phyloP scores from a whole-genome alignment of 1,284 basidiomycete genomes.

The Wolfiporia cocos region DNA sequence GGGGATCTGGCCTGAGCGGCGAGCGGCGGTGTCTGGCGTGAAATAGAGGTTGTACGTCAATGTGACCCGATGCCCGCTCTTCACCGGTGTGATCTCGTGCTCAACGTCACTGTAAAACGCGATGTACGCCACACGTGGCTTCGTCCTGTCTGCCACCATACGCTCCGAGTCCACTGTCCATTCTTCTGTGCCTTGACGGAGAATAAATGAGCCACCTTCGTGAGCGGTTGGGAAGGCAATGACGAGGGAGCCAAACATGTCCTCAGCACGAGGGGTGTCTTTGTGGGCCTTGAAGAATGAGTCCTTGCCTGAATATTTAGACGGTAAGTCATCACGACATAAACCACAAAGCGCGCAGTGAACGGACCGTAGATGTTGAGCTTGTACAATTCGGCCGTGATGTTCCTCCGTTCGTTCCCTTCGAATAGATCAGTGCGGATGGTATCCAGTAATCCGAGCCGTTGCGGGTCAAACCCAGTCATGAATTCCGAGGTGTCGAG shows the following conservation, averaged over 20 bases:
- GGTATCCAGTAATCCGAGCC: constrained; percentile 15
- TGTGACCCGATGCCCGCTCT: constrained; percentile 34
- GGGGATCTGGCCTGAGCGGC: too few species aligned
- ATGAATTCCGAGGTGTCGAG: too few species aligned
- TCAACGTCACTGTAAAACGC: too few species aligned
- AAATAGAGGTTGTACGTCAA: constrained; percentile 37
- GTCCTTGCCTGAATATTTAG: too few species aligned
- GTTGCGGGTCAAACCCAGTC: constrained; percentile 22
- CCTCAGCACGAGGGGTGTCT: too few species aligned
- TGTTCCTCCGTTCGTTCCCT: too few species aligned
- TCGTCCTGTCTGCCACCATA: too few species aligned
- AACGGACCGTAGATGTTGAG: constrained; percentile 29
- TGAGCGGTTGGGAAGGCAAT: constrained; percentile 34
- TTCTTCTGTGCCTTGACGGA: constrained; percentile 27
- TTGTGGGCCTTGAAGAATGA: too few species aligned
- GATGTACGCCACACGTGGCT: too few species aligned
- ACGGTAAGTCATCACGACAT: neutral
- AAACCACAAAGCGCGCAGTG: too few species aligned
- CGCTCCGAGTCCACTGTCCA: constrained; percentile 29
- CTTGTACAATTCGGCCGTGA: too few species aligned
- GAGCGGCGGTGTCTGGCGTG: constrained; percentile 19
- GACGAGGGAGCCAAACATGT: constrained; percentile 41
- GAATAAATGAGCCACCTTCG: constrained; percentile 31
- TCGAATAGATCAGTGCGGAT: constrained; percentile 18
- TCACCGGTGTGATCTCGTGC: constrained; percentile 37